These are phyloP conservation scores for Metschnikowia shivogae DNA, from an alignment of 805 yeast genomes.

Conservation along the genomic window DNA sequence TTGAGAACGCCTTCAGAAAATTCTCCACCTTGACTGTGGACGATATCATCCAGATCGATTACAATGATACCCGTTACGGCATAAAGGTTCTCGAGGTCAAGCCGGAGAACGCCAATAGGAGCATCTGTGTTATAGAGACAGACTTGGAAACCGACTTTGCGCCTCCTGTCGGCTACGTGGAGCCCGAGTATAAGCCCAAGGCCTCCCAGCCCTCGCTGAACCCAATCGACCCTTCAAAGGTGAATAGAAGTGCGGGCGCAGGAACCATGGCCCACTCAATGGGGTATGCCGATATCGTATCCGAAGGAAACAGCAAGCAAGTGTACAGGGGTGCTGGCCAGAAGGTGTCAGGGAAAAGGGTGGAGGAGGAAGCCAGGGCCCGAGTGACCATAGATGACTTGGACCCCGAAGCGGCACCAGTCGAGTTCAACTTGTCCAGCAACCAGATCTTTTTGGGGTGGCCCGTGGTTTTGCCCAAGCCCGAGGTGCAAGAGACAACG, in stretches of 20 bases:
- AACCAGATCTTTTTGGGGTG: constrained; percentile 93
- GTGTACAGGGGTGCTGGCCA: constrained; percentile 61
- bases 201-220: constrained; percentile 30
- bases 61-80: constrained; percentile 73
- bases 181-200: constrained; percentile 62
- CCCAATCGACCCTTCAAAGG: constrained; percentile 33
- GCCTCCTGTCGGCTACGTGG: constrained; percentile 97
- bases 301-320: constrained; percentile 25
- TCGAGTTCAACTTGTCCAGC: constrained; percentile 67
- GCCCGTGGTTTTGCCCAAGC: constrained; percentile 55
- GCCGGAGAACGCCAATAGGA: constrained; percentile 60
- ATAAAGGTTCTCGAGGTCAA: constrained; percentile 84
- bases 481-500: constrained; percentile 25
- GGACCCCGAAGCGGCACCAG: constrained; percentile 60
- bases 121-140: constrained; percentile 94
- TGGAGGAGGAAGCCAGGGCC: constrained; percentile 15
- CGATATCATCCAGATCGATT: constrained; percentile 80
- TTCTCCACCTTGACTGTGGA: constrained; percentile 82
- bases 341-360: constrained; percentile 61
- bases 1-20: constrained; percentile 86
- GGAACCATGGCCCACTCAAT: constrained; percentile 78
- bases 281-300: constrained; percentile 58
- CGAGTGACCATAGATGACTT: constrained; percentile 39
- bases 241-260: constrained; percentile 39
- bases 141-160: constrained; percentile 97